Conservation (phyloP, 441 rosid species). For the Gossypium gossypioides region DNA sequence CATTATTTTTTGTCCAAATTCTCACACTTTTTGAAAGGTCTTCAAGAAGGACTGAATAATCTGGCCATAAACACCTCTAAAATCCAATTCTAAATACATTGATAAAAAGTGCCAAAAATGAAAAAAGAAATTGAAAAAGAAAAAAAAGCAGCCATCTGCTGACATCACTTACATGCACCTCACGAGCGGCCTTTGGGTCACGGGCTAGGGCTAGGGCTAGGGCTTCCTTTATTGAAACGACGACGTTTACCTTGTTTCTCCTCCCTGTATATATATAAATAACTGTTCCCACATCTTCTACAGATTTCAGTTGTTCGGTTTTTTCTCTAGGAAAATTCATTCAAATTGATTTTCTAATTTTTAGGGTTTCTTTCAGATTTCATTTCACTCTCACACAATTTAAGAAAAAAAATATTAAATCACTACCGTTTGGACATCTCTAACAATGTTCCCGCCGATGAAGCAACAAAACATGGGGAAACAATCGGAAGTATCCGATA, state of each 20-base stretch:
- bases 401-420: background rate
- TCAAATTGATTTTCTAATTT: background rate
- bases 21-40: background rate
- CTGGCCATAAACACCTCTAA: background rate
- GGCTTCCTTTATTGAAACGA: background rate
- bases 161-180: background rate
- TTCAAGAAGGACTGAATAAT: too few relatives aligned
- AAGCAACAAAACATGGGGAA: constrained; percentile 25
- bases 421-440: background rate
- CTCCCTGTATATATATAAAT: background rate
- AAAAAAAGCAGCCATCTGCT: background rate
- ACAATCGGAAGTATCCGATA: constrained; percentile 24
- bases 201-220: background rate
- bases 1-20: too few relatives aligned
- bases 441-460: constrained; percentile 26
- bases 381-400: background rate
- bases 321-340: background rate
- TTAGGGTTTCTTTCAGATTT: background rate
- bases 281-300: background rate
- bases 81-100: background rate
- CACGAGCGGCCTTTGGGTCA: background rate
- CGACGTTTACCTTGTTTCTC: background rate
- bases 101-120: background rate
- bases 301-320: background rate
- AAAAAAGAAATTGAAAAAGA: too few relatives aligned